phyloP scores from a whole-genome alignment of 768 basidiomycete genomes.

The Lentinus tigrinus region DNA sequence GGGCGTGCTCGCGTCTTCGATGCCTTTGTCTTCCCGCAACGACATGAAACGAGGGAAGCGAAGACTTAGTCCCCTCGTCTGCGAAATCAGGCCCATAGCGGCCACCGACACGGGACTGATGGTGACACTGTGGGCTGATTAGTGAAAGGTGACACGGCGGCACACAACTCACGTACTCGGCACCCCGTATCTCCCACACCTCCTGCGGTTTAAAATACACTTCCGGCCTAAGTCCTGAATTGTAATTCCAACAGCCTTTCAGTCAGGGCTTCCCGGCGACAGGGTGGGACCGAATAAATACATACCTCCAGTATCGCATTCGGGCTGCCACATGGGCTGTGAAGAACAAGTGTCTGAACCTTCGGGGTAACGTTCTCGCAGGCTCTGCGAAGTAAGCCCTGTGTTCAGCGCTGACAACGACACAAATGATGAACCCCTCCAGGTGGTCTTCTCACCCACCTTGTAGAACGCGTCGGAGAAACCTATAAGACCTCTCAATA shows the following conservation, averaged over 20 bases:
- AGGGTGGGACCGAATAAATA: constrained; percentile 3
- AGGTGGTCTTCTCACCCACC: constrained; percentile 38
- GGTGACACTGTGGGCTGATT: constrained; percentile 54
- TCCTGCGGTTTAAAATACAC: constrained; percentile 71
- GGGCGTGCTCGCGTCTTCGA: constrained; percentile 71
- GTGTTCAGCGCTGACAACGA: neutral
- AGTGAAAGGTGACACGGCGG: constrained; percentile 1
- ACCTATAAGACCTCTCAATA: constrained; percentile 40
- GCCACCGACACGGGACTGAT: constrained; percentile 85
- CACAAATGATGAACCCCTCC: neutral
- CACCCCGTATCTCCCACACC: constrained; percentile 89
- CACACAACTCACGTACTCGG: constrained; percentile 49
- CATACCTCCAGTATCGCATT: constrained; percentile 64
- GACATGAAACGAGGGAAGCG: constrained; percentile 88
- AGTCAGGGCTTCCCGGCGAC: neutral
- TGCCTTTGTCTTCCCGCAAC: constrained; percentile 67
- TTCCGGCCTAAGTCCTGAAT: constrained; percentile 57
- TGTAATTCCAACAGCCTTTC: neutral
- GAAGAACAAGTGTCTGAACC: constrained; percentile 53
- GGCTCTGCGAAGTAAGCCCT: constrained; percentile 37
- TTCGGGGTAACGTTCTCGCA: constrained; percentile 67
- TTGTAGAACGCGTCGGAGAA: constrained; percentile 86
- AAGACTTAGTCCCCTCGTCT: constrained; percentile 67
- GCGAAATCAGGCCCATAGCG: constrained; percentile 60
- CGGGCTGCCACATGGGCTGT: constrained; percentile 48